Evolutionary conservation across 2,329 filamentous ascomycete species (phyloP), one percentile per base, ranked within the genome.

Genomic region (Teratosphaeria zuluensis): DNA sequence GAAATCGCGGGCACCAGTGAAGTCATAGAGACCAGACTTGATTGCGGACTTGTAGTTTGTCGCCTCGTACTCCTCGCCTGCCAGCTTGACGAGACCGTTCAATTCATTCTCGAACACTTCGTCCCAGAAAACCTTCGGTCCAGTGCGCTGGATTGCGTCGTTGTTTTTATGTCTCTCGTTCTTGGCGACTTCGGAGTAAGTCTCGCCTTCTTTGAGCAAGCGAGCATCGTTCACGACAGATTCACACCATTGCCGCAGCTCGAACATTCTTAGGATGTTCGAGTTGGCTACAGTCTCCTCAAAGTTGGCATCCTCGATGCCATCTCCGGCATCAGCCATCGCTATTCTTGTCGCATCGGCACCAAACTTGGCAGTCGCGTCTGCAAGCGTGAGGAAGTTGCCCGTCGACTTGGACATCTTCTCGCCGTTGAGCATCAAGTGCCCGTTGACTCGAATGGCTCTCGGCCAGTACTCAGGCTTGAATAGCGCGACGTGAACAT

Each of bases 351-450:
- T 88, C 12, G 94, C 94, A 73, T 97, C 94, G 8, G 94, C 92
- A 69, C 94, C 94, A 68, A 94, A 99, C 74, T 99, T 99, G 67
- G 86, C 82, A 14, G 92, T 87, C 32, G 92, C 83, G 62, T 96
- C 89, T 57, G 86, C 83, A 56, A 97, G 80, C 11, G 94, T 97
- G 73, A 99, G 81, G 80, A 99, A 99, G 78, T 97, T 99, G 62
- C 94, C 94, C 0, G 92, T 96, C 57, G 88, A 92, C 80, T 99
- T 99, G 73, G 86, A 88, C 94, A 99, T 99, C 83, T 99, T 99
- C 73, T 96, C 90, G 55, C 92, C 92, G 73, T 99, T 99, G 64
- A 99, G 81, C 74, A 95, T 84, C 69, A 97, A 77, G 76, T 97
- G 92, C 1, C 94, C 94, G 71, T 99, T 99, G 62, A 89, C 86